Evolutionary conservation across 139 green algal genomes (phyloP).

Genomic region (Choricystis sp.): DNA sequence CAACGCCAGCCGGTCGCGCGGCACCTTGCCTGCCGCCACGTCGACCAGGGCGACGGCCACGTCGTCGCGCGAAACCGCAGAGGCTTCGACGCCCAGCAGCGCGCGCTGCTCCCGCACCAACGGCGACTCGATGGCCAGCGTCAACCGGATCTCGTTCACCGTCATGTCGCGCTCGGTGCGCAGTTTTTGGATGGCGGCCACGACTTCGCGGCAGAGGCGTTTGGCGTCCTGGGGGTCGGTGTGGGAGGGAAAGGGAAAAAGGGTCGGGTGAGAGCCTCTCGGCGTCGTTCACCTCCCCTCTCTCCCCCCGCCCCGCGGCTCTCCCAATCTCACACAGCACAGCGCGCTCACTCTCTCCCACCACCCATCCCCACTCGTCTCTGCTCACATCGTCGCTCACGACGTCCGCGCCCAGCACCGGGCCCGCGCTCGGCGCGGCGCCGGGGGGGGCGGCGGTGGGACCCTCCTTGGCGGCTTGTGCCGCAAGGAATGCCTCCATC

Average conservation of each 20-base stretch:
- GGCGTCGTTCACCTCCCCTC: no score
- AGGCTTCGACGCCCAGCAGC: conserved; percentile 45
- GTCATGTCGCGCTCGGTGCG: conserved; percentile 64
- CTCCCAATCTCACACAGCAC: no score
- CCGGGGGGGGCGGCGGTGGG: conserved; percentile 8
- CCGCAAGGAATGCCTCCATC: conserved; percentile 67
- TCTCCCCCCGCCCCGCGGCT: no score
- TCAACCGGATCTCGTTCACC: conserved; percentile 60
- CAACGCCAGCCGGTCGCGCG: conserved; percentile 69
- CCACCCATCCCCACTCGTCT: no score
- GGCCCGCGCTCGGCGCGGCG: conserved; percentile 5
- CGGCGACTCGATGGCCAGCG: conserved; percentile 69
- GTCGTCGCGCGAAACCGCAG: conserved; percentile 65
- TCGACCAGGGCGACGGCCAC: conserved; percentile 63
- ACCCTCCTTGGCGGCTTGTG: conserved; percentile 65
- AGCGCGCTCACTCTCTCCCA: no score
- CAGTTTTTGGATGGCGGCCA: conserved; percentile 39
- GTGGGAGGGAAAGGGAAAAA: background rate
- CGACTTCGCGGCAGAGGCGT: conserved; percentile 47
- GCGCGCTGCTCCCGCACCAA: conserved; percentile 22
- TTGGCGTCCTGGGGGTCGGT: conserved; percentile 24
- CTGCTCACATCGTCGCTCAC: conserved; percentile 31
- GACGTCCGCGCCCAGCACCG: conserved; percentile 26
- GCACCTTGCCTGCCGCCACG: conserved; percentile 56
- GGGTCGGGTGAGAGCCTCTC: background rate